A percentile compares a stretch with the other conserved stretches of the same genome.
These are phyloP conservation scores for Inga leiocalycina DNA, from an alignment of 306 rosid species.

Conservation along the genomic window DNA sequence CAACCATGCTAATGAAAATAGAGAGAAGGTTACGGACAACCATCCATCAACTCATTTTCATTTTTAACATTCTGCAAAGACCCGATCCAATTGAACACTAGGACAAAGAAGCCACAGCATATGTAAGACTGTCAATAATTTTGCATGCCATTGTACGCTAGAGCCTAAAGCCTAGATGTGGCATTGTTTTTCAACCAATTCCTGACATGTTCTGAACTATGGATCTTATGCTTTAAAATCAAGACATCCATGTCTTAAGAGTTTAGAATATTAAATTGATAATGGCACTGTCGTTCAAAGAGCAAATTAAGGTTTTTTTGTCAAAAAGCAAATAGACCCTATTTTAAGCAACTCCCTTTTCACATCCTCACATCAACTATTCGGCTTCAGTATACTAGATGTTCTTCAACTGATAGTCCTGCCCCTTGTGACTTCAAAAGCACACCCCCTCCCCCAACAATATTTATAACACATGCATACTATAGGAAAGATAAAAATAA, in stretches of 20 bases:
- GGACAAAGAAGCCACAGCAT: not conserved
- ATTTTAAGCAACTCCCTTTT: not conserved
- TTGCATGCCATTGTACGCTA: not conserved
- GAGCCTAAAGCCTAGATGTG: not conserved
- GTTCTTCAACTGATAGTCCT: not conserved
- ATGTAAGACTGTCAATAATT: not conserved
- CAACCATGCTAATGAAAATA: not conserved
- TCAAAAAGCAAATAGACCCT: not conserved
- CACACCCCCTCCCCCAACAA: not conserved
- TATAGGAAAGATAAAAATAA: not conserved
- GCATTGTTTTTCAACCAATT: constrained; percentile 14
- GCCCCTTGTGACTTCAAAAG: not conserved
- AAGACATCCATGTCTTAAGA: not conserved
- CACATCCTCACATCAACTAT: not conserved
- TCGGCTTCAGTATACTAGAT: not conserved
- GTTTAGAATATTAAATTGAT: not conserved
- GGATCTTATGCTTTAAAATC: not conserved
- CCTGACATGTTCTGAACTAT: constrained; percentile 1
- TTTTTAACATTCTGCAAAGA: constrained; percentile 1
- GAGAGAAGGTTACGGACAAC: not conserved
- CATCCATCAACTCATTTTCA: constrained; percentile 9
- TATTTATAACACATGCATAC: not conserved
- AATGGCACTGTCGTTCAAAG: not conserved
- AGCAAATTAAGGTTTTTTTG: not conserved
- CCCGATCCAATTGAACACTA: constrained; percentile 9